Percentiles rank a stretch among this genome's conserved stretches.
Evolutionary conservation across 2,329 filamentous ascomycete genomes (phyloP).

Genomic region (Incumbomyces delicatus): DNA sequence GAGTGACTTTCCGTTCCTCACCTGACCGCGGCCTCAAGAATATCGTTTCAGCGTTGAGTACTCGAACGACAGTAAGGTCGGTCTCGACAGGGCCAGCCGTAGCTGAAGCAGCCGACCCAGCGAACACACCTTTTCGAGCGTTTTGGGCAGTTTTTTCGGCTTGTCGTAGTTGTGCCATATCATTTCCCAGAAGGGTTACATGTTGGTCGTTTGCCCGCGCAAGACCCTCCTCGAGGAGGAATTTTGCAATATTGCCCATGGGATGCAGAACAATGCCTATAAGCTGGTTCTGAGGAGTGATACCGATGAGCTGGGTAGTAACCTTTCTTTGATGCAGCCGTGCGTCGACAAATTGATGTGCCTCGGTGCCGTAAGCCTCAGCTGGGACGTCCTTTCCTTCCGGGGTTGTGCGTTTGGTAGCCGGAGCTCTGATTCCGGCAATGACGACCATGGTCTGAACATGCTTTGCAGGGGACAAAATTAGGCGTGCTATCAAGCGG

Average conservation of each 20-base stretch:
- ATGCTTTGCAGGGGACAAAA: slow-evolving; percentile 74
- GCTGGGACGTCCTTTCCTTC: slow-evolving; percentile 73
- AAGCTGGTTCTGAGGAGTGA: slow-evolving; percentile 84
- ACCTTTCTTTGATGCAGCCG: slow-evolving; percentile 79
- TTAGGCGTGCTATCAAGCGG: slow-evolving; percentile 71
- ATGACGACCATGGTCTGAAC: slow-evolving; percentile 79
- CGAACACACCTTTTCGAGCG: slow-evolving; percentile 68
- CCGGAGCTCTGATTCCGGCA: slow-evolving; percentile 78
- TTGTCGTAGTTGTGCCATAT: slow-evolving; percentile 76
- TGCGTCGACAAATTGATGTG: slow-evolving; percentile 75
- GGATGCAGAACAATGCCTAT: slow-evolving; percentile 81
- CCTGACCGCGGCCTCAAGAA: slow-evolving; percentile 77
- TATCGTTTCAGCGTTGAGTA: slow-evolving; percentile 82
- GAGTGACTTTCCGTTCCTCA: slow-evolving; percentile 75
- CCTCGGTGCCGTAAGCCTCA: slow-evolving; percentile 83
- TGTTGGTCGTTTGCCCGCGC: slow-evolving; percentile 93
- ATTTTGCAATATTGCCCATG: slow-evolving; percentile 83
- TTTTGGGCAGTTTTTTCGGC: slow-evolving; percentile 80
- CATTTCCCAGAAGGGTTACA: slow-evolving; percentile 77
- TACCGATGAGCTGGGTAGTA: slow-evolving; percentile 70
- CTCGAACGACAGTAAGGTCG: slow-evolving; percentile 75
- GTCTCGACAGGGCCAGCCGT: slow-evolving; percentile 47
- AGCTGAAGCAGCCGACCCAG: slow-evolving; percentile 61
- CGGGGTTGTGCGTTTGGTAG: slow-evolving; percentile 74
- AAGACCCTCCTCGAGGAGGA: slow-evolving; percentile 78